Evolutionary conservation across 108 stramenopile species (phyloP).

Genomic region (Cyclotella distinguenda): DNA sequence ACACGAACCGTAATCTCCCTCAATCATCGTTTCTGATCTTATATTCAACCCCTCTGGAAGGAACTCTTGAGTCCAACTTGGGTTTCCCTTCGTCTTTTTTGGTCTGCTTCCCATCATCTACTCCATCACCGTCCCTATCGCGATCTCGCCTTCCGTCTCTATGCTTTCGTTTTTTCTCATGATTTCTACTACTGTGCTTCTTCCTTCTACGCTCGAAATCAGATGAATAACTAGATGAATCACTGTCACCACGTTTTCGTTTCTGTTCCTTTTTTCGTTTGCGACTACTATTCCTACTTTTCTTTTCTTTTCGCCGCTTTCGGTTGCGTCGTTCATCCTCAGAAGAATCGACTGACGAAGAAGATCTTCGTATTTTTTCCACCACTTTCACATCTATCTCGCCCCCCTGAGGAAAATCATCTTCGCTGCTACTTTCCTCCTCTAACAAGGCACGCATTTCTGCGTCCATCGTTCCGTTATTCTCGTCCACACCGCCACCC

Average conservation of each 20-base stretch:
- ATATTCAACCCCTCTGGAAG: not conserved
- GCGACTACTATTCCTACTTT: conserved; percentile 31
- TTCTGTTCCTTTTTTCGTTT: conserved; percentile 33
- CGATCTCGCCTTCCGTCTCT: conserved; percentile 26
- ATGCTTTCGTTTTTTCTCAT: conserved; percentile 19
- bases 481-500: conserved; percentile 11
- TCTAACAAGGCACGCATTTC: conserved; percentile 44
- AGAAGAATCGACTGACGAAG: conserved; percentile 20
- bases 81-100: not conserved
- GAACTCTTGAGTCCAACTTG: not conserved
- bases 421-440: conserved; percentile 77
- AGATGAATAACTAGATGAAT: conserved; percentile 36
- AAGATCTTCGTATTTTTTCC: conserved; percentile 4
- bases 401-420: conserved; percentile 60
- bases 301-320: conserved; percentile 38
- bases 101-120: not conserved
- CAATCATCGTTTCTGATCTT: too few relatives aligned
- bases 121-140: conserved; percentile 19
- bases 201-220: conserved; percentile 28
- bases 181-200: conserved; percentile 23
- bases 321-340: conserved; percentile 31
- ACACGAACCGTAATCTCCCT: too few relatives aligned
- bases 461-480: conserved; percentile 28
- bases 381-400: conserved; percentile 3
- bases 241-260: conserved; percentile 22